Conservation (phyloP, 2,329 filamentous ascomycete genomes). For the Cytospora leucostoma region DNA sequence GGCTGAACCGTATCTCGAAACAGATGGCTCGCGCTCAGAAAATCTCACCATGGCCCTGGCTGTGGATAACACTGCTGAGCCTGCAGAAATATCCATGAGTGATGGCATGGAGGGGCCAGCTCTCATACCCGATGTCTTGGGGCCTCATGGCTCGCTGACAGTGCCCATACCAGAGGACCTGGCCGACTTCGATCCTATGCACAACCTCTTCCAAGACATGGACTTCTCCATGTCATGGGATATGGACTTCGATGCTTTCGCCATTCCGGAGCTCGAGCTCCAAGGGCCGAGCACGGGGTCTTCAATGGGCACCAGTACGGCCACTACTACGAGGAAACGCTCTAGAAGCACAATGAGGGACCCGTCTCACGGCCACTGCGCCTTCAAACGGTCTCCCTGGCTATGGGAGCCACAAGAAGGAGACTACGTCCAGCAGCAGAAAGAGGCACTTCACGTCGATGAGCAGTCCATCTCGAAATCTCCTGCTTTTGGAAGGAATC, state of each 20-base stretch:
- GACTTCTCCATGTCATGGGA: constrained; percentile 38
- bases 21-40: constrained; percentile 14
- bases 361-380: constrained; percentile 35
- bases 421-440: constrained; percentile 33
- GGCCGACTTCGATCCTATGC: constrained; percentile 34
- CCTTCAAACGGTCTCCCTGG: constrained; percentile 40
- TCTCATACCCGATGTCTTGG: constrained; percentile 17
- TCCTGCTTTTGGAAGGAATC: constrained; percentile 29
- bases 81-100: constrained; percentile 3
- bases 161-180: constrained; percentile 35
- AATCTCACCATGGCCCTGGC: background rate
- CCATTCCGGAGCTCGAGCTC: constrained; percentile 35
- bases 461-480: constrained; percentile 29
- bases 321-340: constrained; percentile 26
- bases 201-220: constrained; percentile 37
- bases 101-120: constrained; percentile 13
- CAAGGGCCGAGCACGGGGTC: constrained; percentile 35
- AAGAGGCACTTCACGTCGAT: constrained; percentile 32
- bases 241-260: constrained; percentile 36
- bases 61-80: constrained; percentile 11
- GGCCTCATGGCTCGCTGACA: constrained; percentile 15
- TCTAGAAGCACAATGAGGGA: constrained; percentile 28
- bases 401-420: constrained; percentile 38
- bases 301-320: constrained; percentile 29
- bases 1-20: constrained; percentile 5